Base-by-base conservation (phyloP, 148 eudicot species). In the Persicaria maculosa region DNA sequence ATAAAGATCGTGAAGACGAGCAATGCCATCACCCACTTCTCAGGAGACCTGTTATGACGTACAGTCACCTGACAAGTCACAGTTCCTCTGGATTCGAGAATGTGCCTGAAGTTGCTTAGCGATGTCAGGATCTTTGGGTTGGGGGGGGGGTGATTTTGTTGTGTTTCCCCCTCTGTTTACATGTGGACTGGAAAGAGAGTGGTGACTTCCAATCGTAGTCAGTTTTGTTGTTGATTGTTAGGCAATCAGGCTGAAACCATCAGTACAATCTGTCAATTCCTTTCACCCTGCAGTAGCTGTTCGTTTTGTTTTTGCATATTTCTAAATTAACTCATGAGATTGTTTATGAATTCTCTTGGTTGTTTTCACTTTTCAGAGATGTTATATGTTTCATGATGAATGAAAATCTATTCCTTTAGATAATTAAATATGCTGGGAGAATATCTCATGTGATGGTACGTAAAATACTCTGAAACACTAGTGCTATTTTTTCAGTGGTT, bases 401-500 rank as follows among this genome's bases (percentile, higher is more conserved):
- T 47, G 62, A 53, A 25, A 72, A 44, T 16, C 52, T 47, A 69
- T 69, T 44, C 52, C 31, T 69, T 16, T 69, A 69, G 31, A 47
- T 44, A n/a, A n/a, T 69, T 7, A 45, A 45, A 9, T 36, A 16
- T 16, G 10, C 48, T 47, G 48, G 22, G 44, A 44, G 48, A 47
- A 16, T 16, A 69, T 69, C 52, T 69, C 50, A 16, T 44, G 11
- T 47, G 16, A 45, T n/a, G 20, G 2, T 45, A 31, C 44, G 9
- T 69, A 47, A 45, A 16, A 9, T 2, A 44, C 31, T 1, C 12
- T 69, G 20, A 44, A 45, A 47, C 72, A 69, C 6, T 59, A 58
- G 20, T 50, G 52, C 54, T 44, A 43, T 71, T 47, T 81, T 62
- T 78, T 79, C 80, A 93, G 98, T 75, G 74, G 83, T 75, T 78